Base-by-base conservation (phyloP, 805 yeast species). In the Ogataea salicorniae region DNA sequence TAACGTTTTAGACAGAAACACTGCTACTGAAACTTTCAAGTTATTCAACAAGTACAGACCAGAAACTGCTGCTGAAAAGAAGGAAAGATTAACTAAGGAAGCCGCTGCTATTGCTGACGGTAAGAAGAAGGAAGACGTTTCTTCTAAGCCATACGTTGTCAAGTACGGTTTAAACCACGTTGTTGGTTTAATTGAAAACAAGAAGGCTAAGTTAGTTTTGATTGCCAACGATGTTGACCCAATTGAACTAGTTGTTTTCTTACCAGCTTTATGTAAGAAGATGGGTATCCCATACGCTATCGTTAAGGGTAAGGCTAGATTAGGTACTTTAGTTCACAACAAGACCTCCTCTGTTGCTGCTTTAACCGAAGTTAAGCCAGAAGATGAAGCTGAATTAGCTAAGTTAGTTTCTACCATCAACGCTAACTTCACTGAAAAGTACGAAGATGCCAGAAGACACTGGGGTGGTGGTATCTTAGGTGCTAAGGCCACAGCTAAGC, bases 391-490 rank as follows among this genome's bases (percentile, higher is more conserved):
- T 70, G 90, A 87, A 71, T 83, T 90, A 68, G 87, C 96, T 60
- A 84, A 87, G 74, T 83, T 90, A 68, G 81, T 91, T 61, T 84
- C 96, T 50, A 85, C 97, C 71, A 81, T 91, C 74, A 82, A 87
- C 77, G 84, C 94, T 63, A 87, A 87, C 94, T 91, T 84, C 76
- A 71, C 75, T 64, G 94, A 87, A 71, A 87, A 88, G 77, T 87
- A 83, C 85, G 97, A 90, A 70, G 97, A 90, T 64, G 68, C 79
- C 70, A 90, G 95, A 83, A 88, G 87, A 79, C 95, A 87, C 85
- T 90, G 97, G 97, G 97, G 97, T 83, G 97, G 97, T 82, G 97
- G 97, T 81, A 70, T 87, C 75, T 77, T 91, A 80, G 96, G 97
- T 74, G 75, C 86, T 66, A 91, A 90, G 81, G 89, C 96, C 68